These are phyloP conservation scores for Mycena galopus DNA, from an alignment of 768 basidiomycete genomes.

Conservation along the genomic window DNA sequence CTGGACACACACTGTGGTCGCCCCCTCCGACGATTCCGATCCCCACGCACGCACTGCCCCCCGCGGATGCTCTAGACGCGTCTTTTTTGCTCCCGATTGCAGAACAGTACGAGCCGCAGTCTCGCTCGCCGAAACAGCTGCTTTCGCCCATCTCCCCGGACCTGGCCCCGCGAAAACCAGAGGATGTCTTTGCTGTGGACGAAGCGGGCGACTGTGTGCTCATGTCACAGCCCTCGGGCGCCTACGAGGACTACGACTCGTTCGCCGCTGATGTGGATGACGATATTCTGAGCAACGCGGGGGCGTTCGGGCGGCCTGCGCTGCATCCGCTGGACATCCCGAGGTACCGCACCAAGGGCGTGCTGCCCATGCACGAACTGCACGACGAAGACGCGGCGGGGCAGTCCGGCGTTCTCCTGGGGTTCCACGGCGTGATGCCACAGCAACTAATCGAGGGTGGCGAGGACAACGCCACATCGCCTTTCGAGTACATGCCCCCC, in stretches of 20 bases:
- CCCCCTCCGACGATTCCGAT: slow-evolving; percentile 33
- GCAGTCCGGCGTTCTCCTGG: slow-evolving; percentile 11
- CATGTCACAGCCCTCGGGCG: slow-evolving; percentile 28
- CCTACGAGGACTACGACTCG: background rate
- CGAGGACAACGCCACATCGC: slow-evolving; percentile 12
- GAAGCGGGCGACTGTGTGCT: slow-evolving; percentile 23
- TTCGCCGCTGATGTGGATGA: slow-evolving; percentile 10
- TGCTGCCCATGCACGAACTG: background rate
- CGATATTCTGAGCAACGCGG: slow-evolving; percentile 13
- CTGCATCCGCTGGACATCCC: slow-evolving; percentile 26
- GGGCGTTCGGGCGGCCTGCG: slow-evolving; percentile 14
- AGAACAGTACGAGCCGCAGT: slow-evolving; percentile 19
- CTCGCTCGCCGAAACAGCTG: slow-evolving; percentile 12
- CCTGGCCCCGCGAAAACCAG: slow-evolving; percentile 24
- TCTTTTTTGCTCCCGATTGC: slow-evolving; percentile 27
- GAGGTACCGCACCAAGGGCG: background rate
- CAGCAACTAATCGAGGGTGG: background rate
- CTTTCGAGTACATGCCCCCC: background rate
- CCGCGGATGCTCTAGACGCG: slow-evolving; percentile 9
- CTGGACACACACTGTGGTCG: slow-evolving; percentile 5
- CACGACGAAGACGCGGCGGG: background rate
- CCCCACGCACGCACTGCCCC: slow-evolving; percentile 29
- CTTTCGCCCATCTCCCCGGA: slow-evolving; percentile 36
- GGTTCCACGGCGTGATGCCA: slow-evolving; percentile 12
- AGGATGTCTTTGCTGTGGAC: slow-evolving; percentile 4